Conservation (phyloP, 441 rosid species). For the Macaranga tanarius region DNA sequence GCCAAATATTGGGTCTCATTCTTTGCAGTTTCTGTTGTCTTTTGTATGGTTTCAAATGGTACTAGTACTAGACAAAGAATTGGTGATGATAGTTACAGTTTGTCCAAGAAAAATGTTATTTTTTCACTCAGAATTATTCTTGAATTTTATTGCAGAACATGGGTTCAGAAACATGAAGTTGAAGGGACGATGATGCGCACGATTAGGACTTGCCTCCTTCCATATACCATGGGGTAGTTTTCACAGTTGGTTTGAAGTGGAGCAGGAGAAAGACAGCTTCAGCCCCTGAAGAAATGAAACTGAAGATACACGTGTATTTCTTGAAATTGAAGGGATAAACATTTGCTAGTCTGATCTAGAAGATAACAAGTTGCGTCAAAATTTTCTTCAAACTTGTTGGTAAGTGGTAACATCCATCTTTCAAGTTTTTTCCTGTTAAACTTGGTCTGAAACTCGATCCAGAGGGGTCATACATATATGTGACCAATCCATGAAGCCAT, state of each 20-base stretch:
- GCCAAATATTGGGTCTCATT: slow-evolving; percentile 8
- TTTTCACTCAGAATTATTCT: background rate
- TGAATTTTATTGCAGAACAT: slow-evolving; percentile 17
- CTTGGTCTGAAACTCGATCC: too few species aligned
- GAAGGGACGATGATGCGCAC: slow-evolving; percentile 33
- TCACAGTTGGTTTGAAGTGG: slow-evolving; percentile 82
- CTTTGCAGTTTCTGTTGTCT: slow-evolving; percentile 20
- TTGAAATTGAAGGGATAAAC: slow-evolving; percentile 40
- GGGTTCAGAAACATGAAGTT: slow-evolving; percentile 14
- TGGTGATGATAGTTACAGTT: slow-evolving; percentile 18
- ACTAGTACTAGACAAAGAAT: slow-evolving; percentile 12
- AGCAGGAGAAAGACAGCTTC: slow-evolving; percentile 54
- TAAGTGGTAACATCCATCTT: background rate
- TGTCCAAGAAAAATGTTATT: background rate
- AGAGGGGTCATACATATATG: background rate
- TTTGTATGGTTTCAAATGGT: slow-evolving; percentile 12
- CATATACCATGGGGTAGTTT: slow-evolving; percentile 48
- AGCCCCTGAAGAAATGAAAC: slow-evolving; percentile 14
- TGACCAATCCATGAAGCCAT: background rate
- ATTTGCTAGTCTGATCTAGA: slow-evolving; percentile 8
- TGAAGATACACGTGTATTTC: slow-evolving; percentile 17
- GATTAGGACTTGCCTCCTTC: slow-evolving; percentile 70
- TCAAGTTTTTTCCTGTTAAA: background rate
- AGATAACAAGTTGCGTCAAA: background rate
- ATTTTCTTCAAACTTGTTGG: background rate